Base-by-base conservation (phyloP, 2,329 filamentous ascomycete species). In the Tolypocladium pustulatum region DNA sequence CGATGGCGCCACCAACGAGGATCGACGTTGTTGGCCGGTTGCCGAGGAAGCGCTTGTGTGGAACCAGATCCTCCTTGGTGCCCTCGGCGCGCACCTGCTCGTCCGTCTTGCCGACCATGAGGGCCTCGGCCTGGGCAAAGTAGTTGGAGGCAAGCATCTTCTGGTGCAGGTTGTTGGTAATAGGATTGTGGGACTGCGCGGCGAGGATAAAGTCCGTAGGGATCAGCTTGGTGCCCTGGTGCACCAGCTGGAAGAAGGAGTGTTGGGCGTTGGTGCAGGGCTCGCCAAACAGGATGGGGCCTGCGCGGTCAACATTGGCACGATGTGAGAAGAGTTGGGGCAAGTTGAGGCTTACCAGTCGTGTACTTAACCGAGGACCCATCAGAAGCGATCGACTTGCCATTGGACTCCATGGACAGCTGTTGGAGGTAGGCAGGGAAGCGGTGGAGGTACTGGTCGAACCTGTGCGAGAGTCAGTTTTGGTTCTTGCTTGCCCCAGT, bases 361-460 rank as follows among this genome's bases (percentile, higher is more conserved):
- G 92, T 97, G 81, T 99, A 99, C 79, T 96, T 96, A 71, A 96
- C 92, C 61, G 95, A 84, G 41, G 91, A 87, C 59, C 85, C 88
- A 69, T 94, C 90, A n/a, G 84, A 86, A 62, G 93, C 96, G 71
- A 97, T 91, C 61, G 89, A 90, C 83, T 99, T 99, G 72, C 94
- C 94, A 76, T 99, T 99, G 62, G 93, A 97, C 81, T 99, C 94
- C 94, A 99, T 99, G 61, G 93, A 97, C 61, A 99, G 82, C 78
- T 99, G 94, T 79, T 99, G 94, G 58, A 99, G 89, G 80, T 99
- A 99, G 67, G 94, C 94, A 41, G 94, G 92, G 87, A 99, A 97
- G 66, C 94, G 90, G 84, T 97, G 91, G 65, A 99, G 87, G 79
- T 99, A 99, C 78, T 99, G 94, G 78, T 99, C 94, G 75, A 97